These are phyloP conservation scores for Cryphonectria parasitica DNA, from an alignment of 2,329 filamentous ascomycete species.

Conservation along the genomic window DNA sequence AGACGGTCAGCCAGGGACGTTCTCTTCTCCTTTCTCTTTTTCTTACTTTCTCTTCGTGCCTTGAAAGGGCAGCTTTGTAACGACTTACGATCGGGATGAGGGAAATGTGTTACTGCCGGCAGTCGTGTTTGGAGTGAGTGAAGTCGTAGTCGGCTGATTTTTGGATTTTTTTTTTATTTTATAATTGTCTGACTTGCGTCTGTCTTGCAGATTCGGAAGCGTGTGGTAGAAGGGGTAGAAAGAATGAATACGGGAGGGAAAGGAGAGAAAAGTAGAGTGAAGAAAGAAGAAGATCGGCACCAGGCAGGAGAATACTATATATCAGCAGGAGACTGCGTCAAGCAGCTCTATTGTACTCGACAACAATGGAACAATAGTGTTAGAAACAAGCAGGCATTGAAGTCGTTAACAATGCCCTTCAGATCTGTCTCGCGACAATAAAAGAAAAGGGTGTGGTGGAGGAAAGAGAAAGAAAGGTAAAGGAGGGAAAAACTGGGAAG, in stretches of 20 bases:
- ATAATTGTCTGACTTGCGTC: constrained; percentile 8
- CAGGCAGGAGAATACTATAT: constrained; percentile 15
- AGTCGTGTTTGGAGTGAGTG: constrained; percentile 15
- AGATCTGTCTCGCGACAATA: constrained; percentile 8
- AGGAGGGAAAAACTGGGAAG: background rate
- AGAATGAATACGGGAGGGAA: constrained; percentile 3
- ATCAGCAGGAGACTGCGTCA: constrained; percentile 23
- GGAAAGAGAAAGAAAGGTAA: constrained; percentile 5
- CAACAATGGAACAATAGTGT: constrained; percentile 22
- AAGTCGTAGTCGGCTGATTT: constrained; percentile 6
- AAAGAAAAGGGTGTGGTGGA: background rate
- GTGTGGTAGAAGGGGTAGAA: background rate
- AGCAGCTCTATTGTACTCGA: constrained; percentile 28
- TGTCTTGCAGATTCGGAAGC: constrained; percentile 26
- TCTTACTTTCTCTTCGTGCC: too few relatives aligned
- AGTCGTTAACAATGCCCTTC: constrained; percentile 28
- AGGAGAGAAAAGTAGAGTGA: background rate
- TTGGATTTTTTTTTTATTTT: background rate
- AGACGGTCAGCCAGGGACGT: constrained; percentile 8
- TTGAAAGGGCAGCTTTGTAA: background rate
- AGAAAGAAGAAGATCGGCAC: constrained; percentile 11
- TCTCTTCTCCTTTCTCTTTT: background rate
- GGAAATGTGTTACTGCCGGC: constrained; percentile 22
- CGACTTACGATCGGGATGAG: background rate
- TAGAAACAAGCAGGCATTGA: constrained; percentile 25